Evolutionary conservation across 371 early-diverging fungal genomes (phyloP).

Genomic region (Syncephalastrum sp.): DNA sequence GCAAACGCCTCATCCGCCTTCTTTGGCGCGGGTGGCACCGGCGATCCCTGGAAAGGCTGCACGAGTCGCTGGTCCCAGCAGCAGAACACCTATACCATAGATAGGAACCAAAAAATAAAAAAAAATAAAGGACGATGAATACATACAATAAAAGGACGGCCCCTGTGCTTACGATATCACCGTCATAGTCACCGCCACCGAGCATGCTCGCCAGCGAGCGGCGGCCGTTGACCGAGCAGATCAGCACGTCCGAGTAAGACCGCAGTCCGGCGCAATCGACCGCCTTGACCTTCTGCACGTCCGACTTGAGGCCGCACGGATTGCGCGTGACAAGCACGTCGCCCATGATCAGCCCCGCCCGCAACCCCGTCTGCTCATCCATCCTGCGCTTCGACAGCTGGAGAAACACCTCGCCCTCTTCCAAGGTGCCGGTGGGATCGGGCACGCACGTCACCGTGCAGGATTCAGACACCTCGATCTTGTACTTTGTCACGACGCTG

Average conservation of each 20-base stretch:
- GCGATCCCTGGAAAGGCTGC: conserved; percentile 23
- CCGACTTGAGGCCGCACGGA: conserved; percentile 45
- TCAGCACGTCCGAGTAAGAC: conserved; percentile 42
- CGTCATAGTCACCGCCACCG: conserved; percentile 57
- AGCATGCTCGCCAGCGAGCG: conserved; percentile 43
- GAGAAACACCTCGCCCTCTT: conserved; percentile 38
- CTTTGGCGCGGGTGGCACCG: conserved; percentile 15
- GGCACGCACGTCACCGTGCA: conserved; percentile 48
- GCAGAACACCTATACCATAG: conserved; percentile 37
- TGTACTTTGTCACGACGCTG: conserved; percentile 34
- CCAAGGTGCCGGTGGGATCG: conserved; percentile 41
- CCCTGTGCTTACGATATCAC: conserved; percentile 39
- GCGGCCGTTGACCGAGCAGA: conserved; percentile 41
- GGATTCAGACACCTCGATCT: conserved; percentile 42
- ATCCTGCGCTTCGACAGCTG: conserved; percentile 32
- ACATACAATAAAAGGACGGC: background rate
- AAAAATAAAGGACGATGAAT: too few species aligned
- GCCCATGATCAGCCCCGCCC: conserved; percentile 36
- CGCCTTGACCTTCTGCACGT: conserved; percentile 44
- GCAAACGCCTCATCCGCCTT: conserved; percentile 29
- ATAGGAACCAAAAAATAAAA: background rate
- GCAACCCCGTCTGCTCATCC: conserved; percentile 42
- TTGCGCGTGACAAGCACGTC: conserved; percentile 46
- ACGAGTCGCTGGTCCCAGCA: conserved; percentile 53
- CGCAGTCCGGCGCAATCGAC: conserved; percentile 35